A percentile compares a stretch with the other conserved stretches of the same genome.
Conservation (phyloP, 192 early-diverging fungal species). For the Phycomyces blakesleeanus region DNA sequence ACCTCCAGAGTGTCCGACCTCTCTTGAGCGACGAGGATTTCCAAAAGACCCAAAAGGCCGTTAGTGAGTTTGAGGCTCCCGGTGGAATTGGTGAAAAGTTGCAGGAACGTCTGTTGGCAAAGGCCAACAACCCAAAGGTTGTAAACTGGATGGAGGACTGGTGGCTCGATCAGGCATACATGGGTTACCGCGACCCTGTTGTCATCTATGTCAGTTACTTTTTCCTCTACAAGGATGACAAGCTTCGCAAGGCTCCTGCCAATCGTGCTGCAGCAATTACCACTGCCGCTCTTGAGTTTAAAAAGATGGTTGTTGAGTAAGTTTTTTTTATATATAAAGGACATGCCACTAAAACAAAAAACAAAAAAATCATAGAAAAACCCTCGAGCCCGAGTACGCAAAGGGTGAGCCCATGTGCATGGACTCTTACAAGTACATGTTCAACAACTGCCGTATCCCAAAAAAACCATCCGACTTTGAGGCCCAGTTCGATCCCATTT, state of each 20-base stretch:
- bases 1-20: conserved; percentile 76
- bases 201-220: conserved; percentile 97
- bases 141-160: conserved; percentile 94
- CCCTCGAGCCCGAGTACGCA: conserved; percentile 79
- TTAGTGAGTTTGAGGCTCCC: conserved; percentile 75
- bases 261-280: conserved; percentile 86
- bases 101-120: conserved; percentile 77
- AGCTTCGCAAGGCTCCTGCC: conserved; percentile 68
- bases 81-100: conserved; percentile 81
- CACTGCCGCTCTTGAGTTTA: conserved; percentile 87
- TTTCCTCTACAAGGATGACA: conserved; percentile 90
- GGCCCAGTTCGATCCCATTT: conserved; percentile 61
- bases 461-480: conserved; percentile 81
- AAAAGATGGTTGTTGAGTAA: conserved; percentile 63
- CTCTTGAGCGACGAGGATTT: conserved; percentile 68
- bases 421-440: conserved; percentile 94
- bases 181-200: conserved; percentile 94
- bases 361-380: conserved; percentile 32
- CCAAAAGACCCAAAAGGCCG: conserved; percentile 59
- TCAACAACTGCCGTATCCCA: conserved; percentile 93
- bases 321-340: not conserved
- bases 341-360: not conserved
- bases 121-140: conserved; percentile 66
- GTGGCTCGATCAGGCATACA: conserved; percentile 97
- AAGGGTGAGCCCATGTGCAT: conserved; percentile 78